Percentiles rank a stretch among this genome's conserved stretches.
Evolutionary conservation across 2,329 filamentous ascomycete species (phyloP).

Genomic region (Aspergillus sp.): DNA sequence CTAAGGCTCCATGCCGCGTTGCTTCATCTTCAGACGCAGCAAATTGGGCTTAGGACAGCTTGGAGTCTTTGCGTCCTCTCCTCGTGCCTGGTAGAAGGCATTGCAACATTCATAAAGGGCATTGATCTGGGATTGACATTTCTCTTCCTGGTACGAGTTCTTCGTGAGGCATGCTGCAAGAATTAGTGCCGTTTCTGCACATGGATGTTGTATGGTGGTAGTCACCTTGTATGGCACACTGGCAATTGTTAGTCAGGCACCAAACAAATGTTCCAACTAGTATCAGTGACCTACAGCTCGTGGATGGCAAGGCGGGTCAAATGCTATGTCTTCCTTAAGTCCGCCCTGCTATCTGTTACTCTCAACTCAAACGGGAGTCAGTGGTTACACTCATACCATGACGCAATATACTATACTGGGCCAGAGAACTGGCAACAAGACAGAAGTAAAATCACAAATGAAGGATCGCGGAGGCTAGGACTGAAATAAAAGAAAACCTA

Average conservation of each 20-base stretch:
- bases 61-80: slow-evolving; percentile 72
- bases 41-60: slow-evolving; percentile 85
- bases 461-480: neutral
- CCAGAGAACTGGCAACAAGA: neutral
- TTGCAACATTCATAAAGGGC: slow-evolving; percentile 93
- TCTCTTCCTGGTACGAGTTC: slow-evolving; percentile 82
- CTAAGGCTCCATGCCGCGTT: slow-evolving; percentile 55
- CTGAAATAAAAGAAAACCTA: too few species aligned
- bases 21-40: slow-evolving; percentile 81
- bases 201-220: neutral
- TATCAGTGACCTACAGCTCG: slow-evolving; percentile 65
- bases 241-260: slow-evolving; percentile 21
- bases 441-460: neutral
- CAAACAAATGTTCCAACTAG: neutral
- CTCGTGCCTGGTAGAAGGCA: slow-evolving; percentile 77
- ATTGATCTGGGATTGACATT: slow-evolving; percentile 75
- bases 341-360: slow-evolving; percentile 30
- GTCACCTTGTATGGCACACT: slow-evolving; percentile 92
- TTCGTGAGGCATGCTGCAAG: slow-evolving; percentile 75
- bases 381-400: slow-evolving; percentile 29
- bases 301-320: slow-evolving; percentile 80
- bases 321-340: slow-evolving; percentile 69
- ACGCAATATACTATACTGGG: slow-evolving; percentile 20
- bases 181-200: neutral
- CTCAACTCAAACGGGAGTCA: slow-evolving; percentile 1